These are phyloP conservation scores for Cetraspora pellucida DNA, from an alignment of 192 early-diverging fungal genomes.

Conservation along the genomic window DNA sequence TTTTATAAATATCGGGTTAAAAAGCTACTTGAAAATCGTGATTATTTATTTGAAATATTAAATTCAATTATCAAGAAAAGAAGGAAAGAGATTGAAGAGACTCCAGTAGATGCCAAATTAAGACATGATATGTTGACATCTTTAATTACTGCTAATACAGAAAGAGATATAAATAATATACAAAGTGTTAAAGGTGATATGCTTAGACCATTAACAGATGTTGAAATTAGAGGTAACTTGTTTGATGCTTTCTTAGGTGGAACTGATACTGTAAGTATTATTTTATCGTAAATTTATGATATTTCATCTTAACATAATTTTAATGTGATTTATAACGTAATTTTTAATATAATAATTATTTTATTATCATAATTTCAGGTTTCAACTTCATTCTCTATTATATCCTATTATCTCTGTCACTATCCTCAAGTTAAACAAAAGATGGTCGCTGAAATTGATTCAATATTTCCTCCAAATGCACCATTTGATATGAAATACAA, in stretches of 20 bases:
- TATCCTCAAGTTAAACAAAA: neutral
- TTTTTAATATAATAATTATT: neutral
- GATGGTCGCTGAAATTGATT: neutral
- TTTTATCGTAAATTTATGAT: neutral
- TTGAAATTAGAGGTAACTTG: neutral
- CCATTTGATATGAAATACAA: neutral
- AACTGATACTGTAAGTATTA: constrained; percentile 19
- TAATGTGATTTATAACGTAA: neutral
- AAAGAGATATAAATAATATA: neutral
- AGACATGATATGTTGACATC: constrained; percentile 18
- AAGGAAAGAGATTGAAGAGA: constrained; percentile 20
- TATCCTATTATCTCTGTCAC: constrained; percentile 8
- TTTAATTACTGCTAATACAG: constrained; percentile 12
- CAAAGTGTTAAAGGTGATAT: neutral
- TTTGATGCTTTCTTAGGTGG: neutral
- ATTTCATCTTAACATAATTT: too few relatives aligned
- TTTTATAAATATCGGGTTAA: neutral
- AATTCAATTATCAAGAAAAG: neutral
- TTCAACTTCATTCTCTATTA: neutral
- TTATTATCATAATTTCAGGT: neutral
- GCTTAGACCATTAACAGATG: neutral
- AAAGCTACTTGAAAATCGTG: neutral
- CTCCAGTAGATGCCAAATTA: neutral
- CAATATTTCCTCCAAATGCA: neutral
- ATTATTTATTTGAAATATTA: neutral